phyloP scores from a whole-genome alignment of 306 rosid genomes.

The Corylus heterophylla region DNA sequence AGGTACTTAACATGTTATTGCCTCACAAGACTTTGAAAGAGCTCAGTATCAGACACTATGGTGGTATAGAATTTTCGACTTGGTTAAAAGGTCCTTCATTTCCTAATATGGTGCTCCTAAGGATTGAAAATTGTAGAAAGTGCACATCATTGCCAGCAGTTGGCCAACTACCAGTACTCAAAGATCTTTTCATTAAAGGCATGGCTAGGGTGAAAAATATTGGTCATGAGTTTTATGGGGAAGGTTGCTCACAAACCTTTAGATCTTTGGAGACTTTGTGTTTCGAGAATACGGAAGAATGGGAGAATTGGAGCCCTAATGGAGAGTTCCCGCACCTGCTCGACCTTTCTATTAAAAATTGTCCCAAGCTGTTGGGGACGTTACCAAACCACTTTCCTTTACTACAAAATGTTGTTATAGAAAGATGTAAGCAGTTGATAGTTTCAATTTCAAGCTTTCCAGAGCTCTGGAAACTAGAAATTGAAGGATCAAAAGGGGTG shows the following conservation, averaged over 20 bases:
- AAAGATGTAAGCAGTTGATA: background rate
- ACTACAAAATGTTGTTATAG: background rate
- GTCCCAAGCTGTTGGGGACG: background rate
- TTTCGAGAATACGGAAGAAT: background rate
- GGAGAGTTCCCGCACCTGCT: background rate
- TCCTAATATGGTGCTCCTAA: background rate
- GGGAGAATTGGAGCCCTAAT: background rate
- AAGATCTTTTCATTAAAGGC: background rate
- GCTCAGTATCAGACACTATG: background rate
- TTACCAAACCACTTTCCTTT: conserved; percentile 1
- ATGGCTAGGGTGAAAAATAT: background rate
- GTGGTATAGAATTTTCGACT: background rate
- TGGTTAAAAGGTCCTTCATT: conserved; percentile 9
- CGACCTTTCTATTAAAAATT: background rate
- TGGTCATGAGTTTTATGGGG: conserved; percentile 24
- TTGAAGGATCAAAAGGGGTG: background rate
- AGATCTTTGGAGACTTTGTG: background rate
- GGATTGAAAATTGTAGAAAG: background rate
- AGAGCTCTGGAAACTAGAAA: background rate
- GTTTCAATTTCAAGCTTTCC: background rate
- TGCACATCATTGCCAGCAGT: conserved; percentile 6
- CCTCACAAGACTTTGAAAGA: background rate
- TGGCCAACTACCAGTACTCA: background rate
- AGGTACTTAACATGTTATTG: background rate
- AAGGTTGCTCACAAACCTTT: background rate